phyloP scores from a whole-genome alignment of 176 grass and related monocot species.

The Calamus simplicifolius region DNA sequence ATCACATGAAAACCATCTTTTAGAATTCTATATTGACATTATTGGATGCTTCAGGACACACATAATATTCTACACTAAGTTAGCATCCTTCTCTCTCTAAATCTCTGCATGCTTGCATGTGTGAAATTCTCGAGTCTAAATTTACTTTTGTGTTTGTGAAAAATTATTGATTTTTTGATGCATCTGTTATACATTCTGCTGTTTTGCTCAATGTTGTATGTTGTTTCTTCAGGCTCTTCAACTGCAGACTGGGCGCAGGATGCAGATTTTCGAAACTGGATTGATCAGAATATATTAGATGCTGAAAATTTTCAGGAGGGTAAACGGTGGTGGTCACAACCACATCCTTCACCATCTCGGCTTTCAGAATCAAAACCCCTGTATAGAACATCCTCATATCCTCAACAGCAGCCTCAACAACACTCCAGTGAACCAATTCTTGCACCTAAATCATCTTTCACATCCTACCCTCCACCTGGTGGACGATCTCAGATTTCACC shows the following conservation, averaged over 20 bases:
- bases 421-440: constrained; percentile 54
- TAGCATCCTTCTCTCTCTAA: too few species aligned
- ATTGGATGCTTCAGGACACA: too few species aligned
- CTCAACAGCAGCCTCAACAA: constrained; percentile 60
- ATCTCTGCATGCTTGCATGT: too few species aligned
- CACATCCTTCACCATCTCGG: constrained; percentile 33
- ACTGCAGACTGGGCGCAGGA: constrained; percentile 82
- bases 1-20: too few species aligned
- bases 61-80: too few species aligned
- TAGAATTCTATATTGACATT: too few species aligned
- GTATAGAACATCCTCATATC: constrained; percentile 83
- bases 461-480: constrained; percentile 49
- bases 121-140: too few species aligned
- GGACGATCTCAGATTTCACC: constrained; percentile 35
- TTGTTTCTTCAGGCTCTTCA: constrained; percentile 65
- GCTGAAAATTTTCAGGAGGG: constrained; percentile 58
- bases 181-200: not conserved
- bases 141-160: too few species aligned
- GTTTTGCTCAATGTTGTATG: constrained; percentile 23
- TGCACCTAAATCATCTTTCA: constrained; percentile 50
- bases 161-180: too few species aligned
- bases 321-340: constrained; percentile 72
- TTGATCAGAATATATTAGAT: constrained; percentile 57
- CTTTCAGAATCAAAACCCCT: constrained; percentile 57
- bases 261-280: constrained; percentile 54